Percentiles rank a stretch among this genome's conserved stretches.
Evolutionary conservation across 148 eudicot species (phyloP).

Genomic region (Vaccinium macrocarpon): DNA sequence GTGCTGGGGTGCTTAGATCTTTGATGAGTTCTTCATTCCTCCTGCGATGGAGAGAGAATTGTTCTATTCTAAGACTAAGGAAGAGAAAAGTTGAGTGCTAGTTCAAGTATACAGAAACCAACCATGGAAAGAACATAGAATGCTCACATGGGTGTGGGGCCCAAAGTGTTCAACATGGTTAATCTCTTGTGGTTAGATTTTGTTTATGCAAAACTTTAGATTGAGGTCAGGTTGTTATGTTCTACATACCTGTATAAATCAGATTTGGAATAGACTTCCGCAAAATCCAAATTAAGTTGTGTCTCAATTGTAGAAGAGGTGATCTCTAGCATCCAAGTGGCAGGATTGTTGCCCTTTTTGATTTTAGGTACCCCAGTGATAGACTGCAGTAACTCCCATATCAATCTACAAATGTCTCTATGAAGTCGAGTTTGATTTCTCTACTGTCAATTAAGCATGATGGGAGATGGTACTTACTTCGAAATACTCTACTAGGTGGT

Average conservation of each 20-base stretch:
- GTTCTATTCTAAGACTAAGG: neutral
- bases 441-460: neutral
- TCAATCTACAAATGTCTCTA: neutral
- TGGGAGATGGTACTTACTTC: constrained; percentile 27
- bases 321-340: constrained; percentile 61
- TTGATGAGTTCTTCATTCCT: constrained; percentile 41
- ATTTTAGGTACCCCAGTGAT: constrained; percentile 39
- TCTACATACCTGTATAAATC: constrained; percentile 31
- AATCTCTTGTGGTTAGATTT: neutral
- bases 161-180: neutral
- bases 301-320: constrained; percentile 37
- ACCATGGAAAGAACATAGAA: neutral
- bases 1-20: constrained; percentile 40
- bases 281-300: constrained; percentile 45
- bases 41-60: constrained; percentile 24
- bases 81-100: neutral
- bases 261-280: constrained; percentile 40
- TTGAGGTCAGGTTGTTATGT: neutral
- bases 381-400: constrained; percentile 23
- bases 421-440: neutral
- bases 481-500: constrained; percentile 38
- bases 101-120: neutral
- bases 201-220: neutral
- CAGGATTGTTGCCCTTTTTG: constrained; percentile 49
- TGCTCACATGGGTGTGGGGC: neutral